Percentiles rank a stretch among this genome's conserved stretches.
Evolutionary conservation across 192 early-diverging fungal genomes (phyloP).

Genomic region (Lunasporangiospora selenospora): DNA sequence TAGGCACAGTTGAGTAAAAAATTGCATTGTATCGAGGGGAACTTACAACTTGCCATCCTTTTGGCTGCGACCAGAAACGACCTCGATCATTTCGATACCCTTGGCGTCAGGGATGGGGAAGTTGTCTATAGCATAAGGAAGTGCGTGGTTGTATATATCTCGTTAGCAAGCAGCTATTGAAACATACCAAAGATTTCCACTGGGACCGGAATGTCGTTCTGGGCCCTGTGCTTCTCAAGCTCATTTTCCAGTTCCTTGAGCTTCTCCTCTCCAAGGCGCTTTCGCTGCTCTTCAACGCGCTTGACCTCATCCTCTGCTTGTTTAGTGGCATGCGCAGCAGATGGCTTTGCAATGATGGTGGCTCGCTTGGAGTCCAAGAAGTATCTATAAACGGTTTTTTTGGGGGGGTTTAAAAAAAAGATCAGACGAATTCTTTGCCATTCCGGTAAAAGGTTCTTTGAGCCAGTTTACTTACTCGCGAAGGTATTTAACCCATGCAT

Average conservation of each 20-base stretch:
- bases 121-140: slow-evolving; percentile 28
- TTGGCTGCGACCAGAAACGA: slow-evolving; percentile 53
- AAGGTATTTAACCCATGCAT: slow-evolving; percentile 55
- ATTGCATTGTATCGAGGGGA: too few relatives aligned
- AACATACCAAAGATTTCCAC: slow-evolving; percentile 53
- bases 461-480: slow-evolving; percentile 46
- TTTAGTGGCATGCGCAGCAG: slow-evolving; percentile 57
- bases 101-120: slow-evolving; percentile 60
- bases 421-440: neutral
- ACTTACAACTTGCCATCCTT: slow-evolving; percentile 51
- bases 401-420: neutral
- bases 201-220: slow-evolving; percentile 61
- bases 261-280: slow-evolving; percentile 51
- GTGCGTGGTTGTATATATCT: neutral
- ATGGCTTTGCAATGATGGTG: slow-evolving; percentile 60
- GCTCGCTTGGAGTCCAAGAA: slow-evolving; percentile 54
- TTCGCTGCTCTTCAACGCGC: slow-evolving; percentile 56
- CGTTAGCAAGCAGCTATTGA: neutral
- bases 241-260: slow-evolving; percentile 54
- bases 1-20: too few relatives aligned
- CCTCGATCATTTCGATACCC: slow-evolving; percentile 59
- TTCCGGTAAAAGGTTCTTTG: neutral
- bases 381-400: slow-evolving; percentile 42
- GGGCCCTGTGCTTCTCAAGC: slow-evolving; percentile 53
- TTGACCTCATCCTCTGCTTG: slow-evolving; percentile 55